Percentiles rank a stretch among this genome's conserved stretches.
Conservation (phyloP, 73 alveolate genomes). For the Paramecium tetraurelia region DNA sequence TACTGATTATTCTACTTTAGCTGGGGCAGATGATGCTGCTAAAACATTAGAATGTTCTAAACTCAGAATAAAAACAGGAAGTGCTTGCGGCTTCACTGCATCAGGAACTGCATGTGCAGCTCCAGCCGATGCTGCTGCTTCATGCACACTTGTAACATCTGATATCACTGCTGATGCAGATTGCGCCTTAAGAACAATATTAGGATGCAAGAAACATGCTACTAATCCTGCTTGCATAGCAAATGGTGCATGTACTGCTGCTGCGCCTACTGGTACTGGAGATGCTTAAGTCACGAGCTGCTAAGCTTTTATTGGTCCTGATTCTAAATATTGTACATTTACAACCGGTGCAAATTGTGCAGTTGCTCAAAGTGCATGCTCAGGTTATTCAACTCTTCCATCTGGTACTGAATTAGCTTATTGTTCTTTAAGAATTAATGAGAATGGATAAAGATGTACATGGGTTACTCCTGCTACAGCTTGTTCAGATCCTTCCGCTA, state of each 20-base stretch:
- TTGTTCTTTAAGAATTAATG: background rate
- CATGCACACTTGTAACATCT: background rate
- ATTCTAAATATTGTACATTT: background rate
- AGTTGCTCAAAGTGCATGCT: background rate
- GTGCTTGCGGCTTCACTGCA: background rate
- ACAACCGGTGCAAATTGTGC: background rate
- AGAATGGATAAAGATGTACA: background rate
- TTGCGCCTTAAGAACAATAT: background rate
- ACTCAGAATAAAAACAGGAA: background rate
- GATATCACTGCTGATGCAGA: background rate
- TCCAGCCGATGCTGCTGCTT: background rate
- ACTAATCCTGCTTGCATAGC: background rate
- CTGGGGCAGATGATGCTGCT: background rate
- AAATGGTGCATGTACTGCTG: background rate
- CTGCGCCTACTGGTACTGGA: background rate
- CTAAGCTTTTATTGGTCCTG: background rate
- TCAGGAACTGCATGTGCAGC: background rate
- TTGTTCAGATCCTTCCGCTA: background rate
- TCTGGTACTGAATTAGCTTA: background rate
- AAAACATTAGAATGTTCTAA: background rate
- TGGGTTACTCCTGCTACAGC: background rate
- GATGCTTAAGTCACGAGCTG: background rate
- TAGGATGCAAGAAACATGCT: background rate
- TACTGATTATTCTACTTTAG: background rate
- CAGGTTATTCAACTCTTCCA: background rate